Evolutionary conservation across 2,329 filamentous ascomycete species (phyloP).

Genomic region (Fusarium siculi): DNA sequence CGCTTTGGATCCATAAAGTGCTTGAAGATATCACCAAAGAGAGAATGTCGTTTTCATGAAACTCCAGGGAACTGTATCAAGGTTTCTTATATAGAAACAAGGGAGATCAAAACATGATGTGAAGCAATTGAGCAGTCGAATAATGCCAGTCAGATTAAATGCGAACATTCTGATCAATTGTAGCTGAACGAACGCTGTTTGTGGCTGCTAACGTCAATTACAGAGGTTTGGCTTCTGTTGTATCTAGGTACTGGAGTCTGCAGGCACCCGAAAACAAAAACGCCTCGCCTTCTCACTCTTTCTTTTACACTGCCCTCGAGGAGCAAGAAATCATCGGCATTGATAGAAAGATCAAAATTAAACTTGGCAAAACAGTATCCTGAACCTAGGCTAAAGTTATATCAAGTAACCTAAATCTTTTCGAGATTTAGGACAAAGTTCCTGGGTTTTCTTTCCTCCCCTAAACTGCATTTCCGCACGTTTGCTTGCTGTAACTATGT

Average conservation of each 20-base stretch:
- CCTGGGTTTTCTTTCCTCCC: too few relatives aligned
- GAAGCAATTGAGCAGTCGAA: background rate
- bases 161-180: background rate
- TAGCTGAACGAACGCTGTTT: background rate
- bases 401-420: too few relatives aligned
- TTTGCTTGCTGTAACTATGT: background rate
- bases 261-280: constrained; percentile 5
- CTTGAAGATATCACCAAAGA: background rate
- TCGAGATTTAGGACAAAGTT: too few relatives aligned
- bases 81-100: background rate
- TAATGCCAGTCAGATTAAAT: background rate
- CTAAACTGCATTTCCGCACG: background rate
- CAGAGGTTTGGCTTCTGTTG: background rate
- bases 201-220: background rate
- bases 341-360: too few relatives aligned
- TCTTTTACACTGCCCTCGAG: background rate
- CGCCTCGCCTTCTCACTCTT: background rate
- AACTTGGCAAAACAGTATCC: too few relatives aligned
- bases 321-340: too few relatives aligned
- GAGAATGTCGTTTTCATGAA: background rate
- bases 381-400: too few relatives aligned
- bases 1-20: background rate
- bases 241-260: background rate
- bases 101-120: background rate
- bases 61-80: background rate